Evolutionary conservation across 2,329 filamentous ascomycete species (phyloP).

Genomic region (Trichophyton benhamiae): DNA sequence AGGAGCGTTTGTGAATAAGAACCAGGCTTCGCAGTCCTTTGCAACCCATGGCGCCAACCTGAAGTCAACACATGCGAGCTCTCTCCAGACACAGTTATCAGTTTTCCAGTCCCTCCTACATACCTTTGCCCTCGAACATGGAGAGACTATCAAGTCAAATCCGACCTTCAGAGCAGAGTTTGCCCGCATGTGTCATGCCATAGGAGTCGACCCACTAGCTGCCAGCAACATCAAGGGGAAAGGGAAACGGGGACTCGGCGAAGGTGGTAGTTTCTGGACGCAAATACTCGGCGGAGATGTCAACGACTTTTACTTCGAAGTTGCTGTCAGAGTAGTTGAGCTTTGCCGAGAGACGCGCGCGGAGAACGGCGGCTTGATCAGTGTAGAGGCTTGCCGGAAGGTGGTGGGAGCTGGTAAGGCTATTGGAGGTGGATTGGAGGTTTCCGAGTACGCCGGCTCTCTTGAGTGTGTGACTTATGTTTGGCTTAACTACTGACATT

Average conservation of each 20-base stretch:
- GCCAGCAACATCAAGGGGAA: slow-evolving; percentile 44
- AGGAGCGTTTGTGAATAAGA: slow-evolving; percentile 75
- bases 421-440: slow-evolving; percentile 61
- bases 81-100: slow-evolving; percentile 81
- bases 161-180: slow-evolving; percentile 93
- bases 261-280: slow-evolving; percentile 67
- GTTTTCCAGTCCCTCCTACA: slow-evolving; percentile 93
- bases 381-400: slow-evolving; percentile 66
- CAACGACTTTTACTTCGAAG: slow-evolving; percentile 97
- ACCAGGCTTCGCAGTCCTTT: slow-evolving; percentile 76
- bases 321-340: slow-evolving; percentile 90
- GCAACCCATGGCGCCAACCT: slow-evolving; percentile 78
- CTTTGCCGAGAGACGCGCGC: slow-evolving; percentile 73
- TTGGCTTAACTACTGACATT: neutral
- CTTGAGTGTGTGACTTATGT: neutral
- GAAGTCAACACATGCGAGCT: slow-evolving; percentile 70
- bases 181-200: slow-evolving; percentile 93
- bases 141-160: slow-evolving; percentile 89
- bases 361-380: slow-evolving; percentile 88
- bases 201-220: slow-evolving; percentile 91
- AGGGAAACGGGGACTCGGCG: slow-evolving; percentile 34
- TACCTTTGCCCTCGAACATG: slow-evolving; percentile 89
- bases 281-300: slow-evolving; percentile 83
- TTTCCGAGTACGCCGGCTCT: slow-evolving; percentile 54
- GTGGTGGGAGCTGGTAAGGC: slow-evolving; percentile 59